phyloP scores from a whole-genome alignment of 352 stramenopile species.

The Phytophthora brassicae region DNA sequence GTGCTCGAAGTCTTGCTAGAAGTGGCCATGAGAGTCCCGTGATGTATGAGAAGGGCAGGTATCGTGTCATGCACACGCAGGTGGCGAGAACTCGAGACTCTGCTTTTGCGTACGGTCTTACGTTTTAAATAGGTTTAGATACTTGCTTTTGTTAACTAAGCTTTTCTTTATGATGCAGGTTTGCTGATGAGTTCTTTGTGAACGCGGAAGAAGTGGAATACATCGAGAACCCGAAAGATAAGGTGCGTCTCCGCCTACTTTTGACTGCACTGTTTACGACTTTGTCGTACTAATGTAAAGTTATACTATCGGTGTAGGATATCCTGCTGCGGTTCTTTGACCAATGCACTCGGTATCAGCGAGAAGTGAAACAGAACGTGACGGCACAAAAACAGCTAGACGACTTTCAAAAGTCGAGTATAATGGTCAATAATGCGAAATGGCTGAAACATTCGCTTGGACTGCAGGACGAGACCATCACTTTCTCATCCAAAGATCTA shows the following conservation, averaged over 20 bases:
- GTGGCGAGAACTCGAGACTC: slow-evolving; percentile 57
- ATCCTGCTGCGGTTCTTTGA: slow-evolving; percentile 62
- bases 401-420: slow-evolving; percentile 35
- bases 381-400: slow-evolving; percentile 30
- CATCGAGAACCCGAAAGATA: slow-evolving; percentile 37
- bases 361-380: slow-evolving; percentile 49
- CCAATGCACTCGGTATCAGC: slow-evolving; percentile 50
- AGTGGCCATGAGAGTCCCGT: slow-evolving; percentile 24
- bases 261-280: not conserved
- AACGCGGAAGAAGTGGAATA: slow-evolving; percentile 49
- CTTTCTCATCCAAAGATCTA: slow-evolving; percentile 34
- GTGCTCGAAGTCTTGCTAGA: slow-evolving; percentile 21
- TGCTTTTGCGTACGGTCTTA: slow-evolving; percentile 43
- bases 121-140: not conserved
- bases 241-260: slow-evolving; percentile 34
- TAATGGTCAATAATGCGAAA: slow-evolving; percentile 14
- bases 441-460: slow-evolving; percentile 28
- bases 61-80: slow-evolving; percentile 54
- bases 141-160: not conserved
- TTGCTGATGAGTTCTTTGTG: slow-evolving; percentile 52
- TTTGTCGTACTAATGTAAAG: not conserved
- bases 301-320: slow-evolving; percentile 27
- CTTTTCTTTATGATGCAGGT: slow-evolving; percentile 29
- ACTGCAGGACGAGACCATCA: slow-evolving; percentile 23
- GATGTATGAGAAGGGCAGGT: slow-evolving; percentile 41